Evolutionary conservation across 495 filamentous ascomycete species (phyloP).

Genomic region (Parachaetomium inaequale): DNA sequence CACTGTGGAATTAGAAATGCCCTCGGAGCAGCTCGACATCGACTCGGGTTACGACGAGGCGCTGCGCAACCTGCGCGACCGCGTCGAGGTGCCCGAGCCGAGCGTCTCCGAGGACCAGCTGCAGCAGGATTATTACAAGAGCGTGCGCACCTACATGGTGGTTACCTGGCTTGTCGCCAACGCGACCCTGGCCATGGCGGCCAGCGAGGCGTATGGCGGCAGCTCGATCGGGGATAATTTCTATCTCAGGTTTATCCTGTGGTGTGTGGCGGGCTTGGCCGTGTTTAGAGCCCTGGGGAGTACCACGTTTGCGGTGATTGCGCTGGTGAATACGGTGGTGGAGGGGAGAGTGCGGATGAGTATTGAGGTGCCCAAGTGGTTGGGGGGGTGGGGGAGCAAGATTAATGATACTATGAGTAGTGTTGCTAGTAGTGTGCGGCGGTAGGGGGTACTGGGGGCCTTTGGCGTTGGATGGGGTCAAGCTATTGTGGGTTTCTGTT

Average conservation of each 20-base stretch:
- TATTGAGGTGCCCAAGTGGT: constrained; percentile 49
- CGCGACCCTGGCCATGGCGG: constrained; percentile 86
- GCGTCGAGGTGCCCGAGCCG: constrained; percentile 70
- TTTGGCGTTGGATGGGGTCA: neutral
- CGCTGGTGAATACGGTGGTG: constrained; percentile 75
- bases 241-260: constrained; percentile 90
- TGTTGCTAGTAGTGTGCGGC: constrained; percentile 28
- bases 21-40: constrained; percentile 94
- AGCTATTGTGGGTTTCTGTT: neutral
- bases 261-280: constrained; percentile 83
- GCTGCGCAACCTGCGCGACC: constrained; percentile 89
- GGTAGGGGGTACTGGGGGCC: neutral
- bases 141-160: constrained; percentile 97
- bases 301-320: constrained; percentile 77
- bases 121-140: constrained; percentile 98
- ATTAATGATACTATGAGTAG: constrained; percentile 27
- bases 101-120: constrained; percentile 68
- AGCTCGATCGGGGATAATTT: constrained; percentile 71
- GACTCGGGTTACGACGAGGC: constrained; percentile 97
- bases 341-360: constrained; percentile 74
- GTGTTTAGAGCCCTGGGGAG: constrained; percentile 77
- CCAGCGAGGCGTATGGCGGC: constrained; percentile 78
- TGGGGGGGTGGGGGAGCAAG: constrained; percentile 41
- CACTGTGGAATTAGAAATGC: constrained; percentile 90
- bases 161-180: constrained; percentile 94